Evolutionary conservation across 2,329 filamentous ascomycete genomes (phyloP), one percentile per base, ranked within the genome.

Genomic region (Curvularia eragrostidis): DNA sequence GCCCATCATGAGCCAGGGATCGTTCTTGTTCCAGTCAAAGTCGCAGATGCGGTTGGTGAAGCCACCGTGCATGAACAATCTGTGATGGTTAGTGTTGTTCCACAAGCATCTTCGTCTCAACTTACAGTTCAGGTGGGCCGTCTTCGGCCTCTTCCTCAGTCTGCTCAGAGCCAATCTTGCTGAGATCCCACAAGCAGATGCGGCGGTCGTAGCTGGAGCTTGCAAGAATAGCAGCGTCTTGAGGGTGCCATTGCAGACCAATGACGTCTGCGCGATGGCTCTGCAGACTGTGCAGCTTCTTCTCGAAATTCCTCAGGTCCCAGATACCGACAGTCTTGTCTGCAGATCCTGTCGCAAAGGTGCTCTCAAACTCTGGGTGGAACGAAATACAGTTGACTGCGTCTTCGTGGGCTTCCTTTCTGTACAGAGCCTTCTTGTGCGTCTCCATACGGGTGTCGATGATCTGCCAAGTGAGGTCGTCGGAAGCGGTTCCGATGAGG

Each of bases 41-140:
- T 99, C 96, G 34, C 91, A 93, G 61, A 99, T 87, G 66, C 96
- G 90, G 79, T 97, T 97, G 10, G 95, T 99, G 81, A 99, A 96
- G 30, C 95, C 95, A 60, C 95, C 95, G 72, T 99, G 95, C 93
- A 99, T 98, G 80, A 99, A 99, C 1, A 99, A 82, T 46, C 91
- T 93, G 62, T 12, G 15, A 10, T 1, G 28, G 52, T 69, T 58
- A 71, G 65, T 19, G 24, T 42, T 19, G 28, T 15, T 12, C 12
- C 2, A 10, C 3, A 4, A 18, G 4, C 7, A 13, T 15, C 7
- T 23, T 41, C 9, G 1, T 24, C 3, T 42, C 24, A 12, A 85
- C 90, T 79, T 83, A 95, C 90, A 99, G 83, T 78, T 99, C 95
- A 50, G 95, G 94, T 1, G 93, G 91, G 0, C 95, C 95, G 74